These are phyloP conservation scores for Heimioporus sp. DNA, from an alignment of 768 basidiomycete genomes.

Conservation along the genomic window DNA sequence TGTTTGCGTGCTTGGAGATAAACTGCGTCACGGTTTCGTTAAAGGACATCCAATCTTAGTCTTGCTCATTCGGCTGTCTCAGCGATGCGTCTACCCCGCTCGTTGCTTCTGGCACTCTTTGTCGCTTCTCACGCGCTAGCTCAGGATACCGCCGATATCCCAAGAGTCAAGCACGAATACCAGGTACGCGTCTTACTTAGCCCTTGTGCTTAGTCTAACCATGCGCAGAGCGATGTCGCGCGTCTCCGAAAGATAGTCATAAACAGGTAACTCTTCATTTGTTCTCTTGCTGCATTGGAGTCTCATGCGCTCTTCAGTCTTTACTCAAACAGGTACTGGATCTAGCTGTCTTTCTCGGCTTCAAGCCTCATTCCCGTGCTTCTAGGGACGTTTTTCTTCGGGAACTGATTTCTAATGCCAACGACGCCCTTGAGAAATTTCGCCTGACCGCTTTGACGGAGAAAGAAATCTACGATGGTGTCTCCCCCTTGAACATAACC, in stretches of 20 bases:
- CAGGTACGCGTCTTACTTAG: conserved; percentile 47
- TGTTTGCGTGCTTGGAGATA: too few species aligned
- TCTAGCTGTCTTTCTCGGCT: background rate
- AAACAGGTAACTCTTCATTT: conserved; percentile 55
- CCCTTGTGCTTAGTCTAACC: background rate
- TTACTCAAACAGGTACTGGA: conserved; percentile 71
- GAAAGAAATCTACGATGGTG: conserved; percentile 65
- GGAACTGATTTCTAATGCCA: conserved; percentile 91
- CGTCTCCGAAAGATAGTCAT: conserved; percentile 92
- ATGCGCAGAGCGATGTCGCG: conserved; percentile 81
- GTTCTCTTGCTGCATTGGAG: background rate
- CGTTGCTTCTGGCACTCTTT: conserved; percentile 48
- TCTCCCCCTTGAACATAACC: conserved; percentile 82
- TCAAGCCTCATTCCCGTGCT: conserved; percentile 2
- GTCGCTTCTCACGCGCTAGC: conserved; percentile 46
- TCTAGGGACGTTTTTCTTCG: conserved; percentile 80
- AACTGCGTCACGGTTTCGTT: too few species aligned
- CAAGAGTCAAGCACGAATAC: conserved; percentile 65
- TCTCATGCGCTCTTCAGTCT: conserved; percentile 46
- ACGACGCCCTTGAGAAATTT: conserved; percentile 95
- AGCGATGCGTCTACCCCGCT: conserved; percentile 58
- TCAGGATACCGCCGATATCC: conserved; percentile 41
- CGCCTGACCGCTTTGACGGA: conserved; percentile 82
- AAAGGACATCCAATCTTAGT: conserved; percentile 2
- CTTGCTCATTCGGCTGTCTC: background rate